These are phyloP conservation scores for Mycena metata DNA, from an alignment of 768 basidiomycete genomes.

Conservation along the genomic window DNA sequence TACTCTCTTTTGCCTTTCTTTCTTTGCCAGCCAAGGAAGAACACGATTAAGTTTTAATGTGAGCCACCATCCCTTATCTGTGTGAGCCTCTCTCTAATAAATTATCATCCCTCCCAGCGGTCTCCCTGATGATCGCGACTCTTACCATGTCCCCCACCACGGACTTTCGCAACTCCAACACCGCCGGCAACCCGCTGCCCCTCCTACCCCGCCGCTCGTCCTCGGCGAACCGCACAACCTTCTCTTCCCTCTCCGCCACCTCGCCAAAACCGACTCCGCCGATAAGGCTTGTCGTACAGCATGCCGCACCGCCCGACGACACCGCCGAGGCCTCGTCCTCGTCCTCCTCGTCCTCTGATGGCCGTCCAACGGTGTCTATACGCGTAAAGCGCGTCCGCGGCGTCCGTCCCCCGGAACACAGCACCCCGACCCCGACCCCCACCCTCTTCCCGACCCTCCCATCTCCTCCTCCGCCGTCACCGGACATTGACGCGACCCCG, in stretches of 20 bases:
- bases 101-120: conserved; percentile 5
- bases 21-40: conserved; percentile 34
- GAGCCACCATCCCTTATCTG: conserved; percentile 10
- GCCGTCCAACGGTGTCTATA: conserved; percentile 50
- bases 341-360: conserved; percentile 54
- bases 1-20: conserved; percentile 27
- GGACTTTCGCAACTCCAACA: conserved; percentile 61
- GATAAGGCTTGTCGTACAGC: conserved; percentile 47
- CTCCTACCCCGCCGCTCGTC: conserved; percentile 68
- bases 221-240: conserved; percentile 45
- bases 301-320: conserved; percentile 46
- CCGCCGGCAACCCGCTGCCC: conserved; percentile 72
- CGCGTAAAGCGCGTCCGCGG: conserved; percentile 55
- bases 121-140: conserved; percentile 60
- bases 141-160: conserved; percentile 54
- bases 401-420: conserved; percentile 55
- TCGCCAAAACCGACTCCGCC: conserved; percentile 37
- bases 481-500: conserved; percentile 44
- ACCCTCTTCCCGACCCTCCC: conserved; percentile 45
- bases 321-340: conserved; percentile 53
- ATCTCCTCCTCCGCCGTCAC: conserved; percentile 22
- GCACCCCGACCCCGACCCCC: conserved; percentile 56
- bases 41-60: conserved; percentile 25
- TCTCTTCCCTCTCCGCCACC: conserved; percentile 40
- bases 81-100: conserved; percentile 2